Base-by-base conservation (phyloP, 352 stramenopile species). In the Globisporangium cystogenes region DNA sequence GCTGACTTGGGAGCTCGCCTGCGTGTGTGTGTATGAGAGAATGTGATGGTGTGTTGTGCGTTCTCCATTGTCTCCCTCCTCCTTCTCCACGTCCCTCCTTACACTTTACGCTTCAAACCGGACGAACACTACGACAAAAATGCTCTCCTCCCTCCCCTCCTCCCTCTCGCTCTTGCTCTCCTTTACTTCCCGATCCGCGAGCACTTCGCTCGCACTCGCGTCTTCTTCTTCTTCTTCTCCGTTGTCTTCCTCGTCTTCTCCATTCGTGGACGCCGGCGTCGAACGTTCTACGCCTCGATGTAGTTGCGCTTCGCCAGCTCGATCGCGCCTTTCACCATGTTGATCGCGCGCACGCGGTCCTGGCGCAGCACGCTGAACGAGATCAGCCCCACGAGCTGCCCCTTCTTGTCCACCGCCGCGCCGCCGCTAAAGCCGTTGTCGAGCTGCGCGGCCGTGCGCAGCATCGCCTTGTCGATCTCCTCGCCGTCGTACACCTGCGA, bases 261-360 rank as follows among this genome's bases (percentile, higher is more conserved):
- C n/a, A n/a, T n/a, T 15, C 51, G 35, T 16, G 20, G 40, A 36
- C 23, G 20, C 26, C 20, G 15, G 16, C 21, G 23, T 35, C 21
- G 21, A 24, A 3, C 8, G 18, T 31, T 16, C 83, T 63, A 86
- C 50, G 72, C 73, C 48, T 84, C 86, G 39, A 81, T 75, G 55
- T 79, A 87, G 62, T 86, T 82, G 50, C 74, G 74, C 67, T 91
- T 93, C 45, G 84, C 84, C 23, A 87, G 64, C 60, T 94, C 66
- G 54, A 94, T 91, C 27, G 81, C 81, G 47, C 82, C 77, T 62
- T 94, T 94, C 51, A 94, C 81, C 84, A 94, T 94, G 62, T 90
- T 93, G 57, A 94, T 94, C 47, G 84, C 83, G 23, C 84, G 84
- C 47, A 94, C 84, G 51, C 84, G 84, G 52, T 94, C 84, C 54